Base-by-base conservation (phyloP, 257 asterid genomes). In the Ajuga chamaepitys region DNA sequence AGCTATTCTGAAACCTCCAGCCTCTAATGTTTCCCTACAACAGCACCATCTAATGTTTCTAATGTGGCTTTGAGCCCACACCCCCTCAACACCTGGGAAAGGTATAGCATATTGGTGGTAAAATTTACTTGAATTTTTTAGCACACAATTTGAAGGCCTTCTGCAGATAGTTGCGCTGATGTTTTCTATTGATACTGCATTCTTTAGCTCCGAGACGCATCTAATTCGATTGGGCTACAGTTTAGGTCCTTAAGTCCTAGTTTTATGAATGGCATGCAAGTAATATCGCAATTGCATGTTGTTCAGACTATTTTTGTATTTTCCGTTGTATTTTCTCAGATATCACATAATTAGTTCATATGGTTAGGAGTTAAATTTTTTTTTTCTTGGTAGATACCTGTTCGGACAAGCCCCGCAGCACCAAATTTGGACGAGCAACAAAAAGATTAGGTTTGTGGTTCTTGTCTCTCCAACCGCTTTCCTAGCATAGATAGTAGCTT, bases 321-420 rank as follows among this genome's bases (percentile, higher is more conserved):
- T 42, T 21, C 14, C 38, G 14, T 62, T 68, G 45, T 59, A 21
- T 55, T 53, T 17, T 45, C 59, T 41, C 18, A n/a, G 37, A 48
- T 10, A 9, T 52, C 6, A 54, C 64, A 62, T n/a, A n/a, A n/a
- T n/a, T 74, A 11, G 14, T 25, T 58, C 58, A 32, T 64, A 35
- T 66, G 42, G 64, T 40, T n/a, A 68, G 58, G 38, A 20, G 58
- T 21, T 52, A 13, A 64, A 74, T 42, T 64, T 57, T 26, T n/a
- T 16, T 22, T 67, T 58, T 71, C 12, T 71, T 51, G 69, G 64
- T 57, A 92, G 98, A 72, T 89, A 56, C 98, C 98, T 52, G 89
- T 97, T 35, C 84, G 98, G 67, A 89, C 97, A 74, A 89, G 92
- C 83, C 87, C 97, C 24, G 97, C 95, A 64, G 95, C 97, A 28